Base-by-base conservation (phyloP, 225 moss, liverwort and hornwort genomes). In the Neckera pumila region DNA sequence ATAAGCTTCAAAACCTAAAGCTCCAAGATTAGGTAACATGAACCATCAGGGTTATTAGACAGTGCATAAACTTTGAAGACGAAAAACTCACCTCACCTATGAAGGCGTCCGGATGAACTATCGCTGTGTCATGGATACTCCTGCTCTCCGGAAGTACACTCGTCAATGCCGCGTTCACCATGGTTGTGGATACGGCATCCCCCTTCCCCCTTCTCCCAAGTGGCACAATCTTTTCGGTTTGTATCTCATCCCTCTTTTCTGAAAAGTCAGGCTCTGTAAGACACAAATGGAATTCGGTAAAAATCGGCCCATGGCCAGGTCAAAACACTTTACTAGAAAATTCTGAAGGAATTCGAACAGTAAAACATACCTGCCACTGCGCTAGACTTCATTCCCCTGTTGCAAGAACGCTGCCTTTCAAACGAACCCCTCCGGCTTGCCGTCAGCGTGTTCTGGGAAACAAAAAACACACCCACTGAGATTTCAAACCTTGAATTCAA, bases 91-190 rank as follows among this genome's bases (percentile, higher is more conserved):
- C 98, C 95, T 98, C 90, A 83, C 95, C 98, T 90, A 98, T 84
- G 82, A 93, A 89, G 89, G 97, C 95, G 76, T 96, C 93, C 53
- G 97, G 95, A 92, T 98, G 96, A 67, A 98, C 97, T 71, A 96
- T 49, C 63, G 97, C 97, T 82, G 95, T 93, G 63, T 93, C 92
- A 88, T 98, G 98, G 47, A 97, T 92, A 65, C 92, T 86, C 81
- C 89, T 92, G 77, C 87, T 90, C 58, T 91, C 93, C 58, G 93
- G 93, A 63, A 91, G 89, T n/a, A 89, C 87, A 85, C 90, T 89
- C n/a, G 91, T 90, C 86, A 92, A 88, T 53, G 91, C 79, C 45
- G 82, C 85, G 56, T 88, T 90, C 91, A 89, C 84, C 83, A 74
- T 90, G 65, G 87, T 90, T 79, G 87, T 40, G 26, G 92, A 87